Evolutionary conservation across 768 basidiomycete genomes (phyloP), one percentile per base, ranked within the genome.

Genomic region (Amanita rimosa): DNA sequence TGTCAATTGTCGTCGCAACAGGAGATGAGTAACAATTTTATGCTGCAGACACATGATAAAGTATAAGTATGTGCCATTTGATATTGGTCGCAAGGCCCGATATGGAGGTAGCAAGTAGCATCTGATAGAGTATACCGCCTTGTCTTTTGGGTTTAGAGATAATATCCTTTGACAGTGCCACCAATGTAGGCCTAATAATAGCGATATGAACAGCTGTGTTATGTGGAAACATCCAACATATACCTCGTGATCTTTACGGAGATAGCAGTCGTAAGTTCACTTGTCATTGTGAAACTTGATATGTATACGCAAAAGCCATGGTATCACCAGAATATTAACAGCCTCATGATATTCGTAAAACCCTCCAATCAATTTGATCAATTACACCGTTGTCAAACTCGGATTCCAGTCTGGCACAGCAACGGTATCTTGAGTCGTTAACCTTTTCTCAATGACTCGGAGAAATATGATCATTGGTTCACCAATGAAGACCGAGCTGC

Each of bases 1-100:
- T 76, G 8, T 24, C 26, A 24, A 24, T 24, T 5, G 22, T 24
- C 22, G 22, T 24, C 5, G 22, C 26, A 3, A 26, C 26, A n/a
- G n/a, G 26, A 3, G 4, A 31, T 31, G 2, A 44, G 14, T 36
- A 35, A 36, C n/a, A 14, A 8, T 17, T 17, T 14, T n/a, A 14
- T 6, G 21, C n/a, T 27, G 13, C 59, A 94, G 91, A 58, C 95
- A 99, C 66, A 98, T 98, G 95, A 85, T 96, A 72, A 96, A 96
- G 66, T 98, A 97, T 73, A 91, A 91, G 64, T 97, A 93, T 67
- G 72, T 94, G 52, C 93, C 94, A 19, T 97, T 94, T 66, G 95
- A 97, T 61, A 75, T 97, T 52, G 95, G 93, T 26, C 85, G 92
- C 60, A 97, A 97, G 70, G 73, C 87, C 50, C 81, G 87, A 39